These are phyloP conservation scores for Botrytis squamosa DNA, from an alignment of 2,329 filamentous ascomycete species.

Conservation along the genomic window DNA sequence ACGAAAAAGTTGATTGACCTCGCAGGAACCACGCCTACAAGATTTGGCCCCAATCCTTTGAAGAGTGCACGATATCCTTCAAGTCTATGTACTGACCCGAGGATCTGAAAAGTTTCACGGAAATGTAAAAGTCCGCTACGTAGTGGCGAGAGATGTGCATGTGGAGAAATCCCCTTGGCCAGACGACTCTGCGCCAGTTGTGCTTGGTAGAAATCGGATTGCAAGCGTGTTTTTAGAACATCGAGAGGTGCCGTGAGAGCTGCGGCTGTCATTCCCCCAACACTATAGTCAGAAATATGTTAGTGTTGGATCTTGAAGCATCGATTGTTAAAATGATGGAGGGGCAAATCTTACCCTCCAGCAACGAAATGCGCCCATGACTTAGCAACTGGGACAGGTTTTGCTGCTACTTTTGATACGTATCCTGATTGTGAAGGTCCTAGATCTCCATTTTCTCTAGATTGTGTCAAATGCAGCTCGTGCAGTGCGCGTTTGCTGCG, in stretches of 20 bases:
- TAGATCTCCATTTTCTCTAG: constrained; percentile 60
- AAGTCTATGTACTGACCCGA: constrained; percentile 72
- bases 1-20: constrained; percentile 91
- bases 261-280: constrained; percentile 87
- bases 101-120: constrained; percentile 80
- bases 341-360: constrained; percentile 65
- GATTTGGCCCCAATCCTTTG: constrained; percentile 87
- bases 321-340: neutral
- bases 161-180: constrained; percentile 50
- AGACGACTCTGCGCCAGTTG: constrained; percentile 69
- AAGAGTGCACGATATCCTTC: constrained; percentile 89
- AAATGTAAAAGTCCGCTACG: constrained; percentile 72
- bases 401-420: constrained; percentile 42
- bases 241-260: constrained; percentile 93
- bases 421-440: constrained; percentile 45
- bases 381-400: constrained; percentile 57
- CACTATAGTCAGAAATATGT: constrained; percentile 47
- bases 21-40: constrained; percentile 85
- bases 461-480: constrained; percentile 39
- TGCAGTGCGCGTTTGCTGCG: constrained; percentile 24
- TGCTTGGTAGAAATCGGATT: constrained; percentile 91
- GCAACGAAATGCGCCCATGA: constrained; percentile 92
- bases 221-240: constrained; percentile 87
- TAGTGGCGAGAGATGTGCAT: constrained; percentile 59
- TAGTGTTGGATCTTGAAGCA: neutral